A percentile compares a stretch with the other conserved stretches of the same genome.
phyloP scores from a whole-genome alignment of 352 stramenopile species.

The Aphanomyces stellatus region DNA sequence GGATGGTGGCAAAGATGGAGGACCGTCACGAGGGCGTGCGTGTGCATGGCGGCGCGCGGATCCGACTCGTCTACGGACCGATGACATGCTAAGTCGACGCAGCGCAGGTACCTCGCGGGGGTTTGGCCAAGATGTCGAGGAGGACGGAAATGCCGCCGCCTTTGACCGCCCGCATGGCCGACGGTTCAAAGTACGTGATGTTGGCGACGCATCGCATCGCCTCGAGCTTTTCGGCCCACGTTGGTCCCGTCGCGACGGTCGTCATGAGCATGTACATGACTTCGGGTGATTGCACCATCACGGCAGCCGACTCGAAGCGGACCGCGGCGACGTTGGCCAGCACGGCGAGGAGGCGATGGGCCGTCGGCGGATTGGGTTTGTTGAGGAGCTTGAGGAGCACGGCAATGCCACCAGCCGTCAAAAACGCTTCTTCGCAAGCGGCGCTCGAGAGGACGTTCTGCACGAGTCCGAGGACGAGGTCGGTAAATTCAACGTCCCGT shows the following conservation, averaged over 20 bases:
- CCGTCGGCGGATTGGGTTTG: background rate
- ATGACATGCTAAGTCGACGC: background rate
- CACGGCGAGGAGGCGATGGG: background rate
- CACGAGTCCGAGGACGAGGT: background rate
- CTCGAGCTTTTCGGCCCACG: background rate
- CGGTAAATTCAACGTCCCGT: background rate
- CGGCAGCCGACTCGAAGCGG: background rate
- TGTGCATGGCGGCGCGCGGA: background rate
- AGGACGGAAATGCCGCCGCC: background rate
- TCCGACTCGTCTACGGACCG: background rate
- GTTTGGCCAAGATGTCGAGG: background rate
- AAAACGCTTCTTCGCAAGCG: background rate
- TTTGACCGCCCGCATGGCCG: background rate
- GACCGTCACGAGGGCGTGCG: background rate
- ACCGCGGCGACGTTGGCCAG: background rate
- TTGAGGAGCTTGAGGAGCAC: background rate
- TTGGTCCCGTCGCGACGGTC: background rate
- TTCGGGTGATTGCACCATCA: background rate
- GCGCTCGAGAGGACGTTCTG: background rate
- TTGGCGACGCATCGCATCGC: background rate
- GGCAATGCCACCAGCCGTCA: background rate
- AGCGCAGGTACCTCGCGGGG: background rate
- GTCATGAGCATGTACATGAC: background rate
- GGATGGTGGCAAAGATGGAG: background rate
- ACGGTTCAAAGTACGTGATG: background rate